Conservation (phyloP, 2,329 filamentous ascomycete species). For the Hypoxylon sp. region DNA sequence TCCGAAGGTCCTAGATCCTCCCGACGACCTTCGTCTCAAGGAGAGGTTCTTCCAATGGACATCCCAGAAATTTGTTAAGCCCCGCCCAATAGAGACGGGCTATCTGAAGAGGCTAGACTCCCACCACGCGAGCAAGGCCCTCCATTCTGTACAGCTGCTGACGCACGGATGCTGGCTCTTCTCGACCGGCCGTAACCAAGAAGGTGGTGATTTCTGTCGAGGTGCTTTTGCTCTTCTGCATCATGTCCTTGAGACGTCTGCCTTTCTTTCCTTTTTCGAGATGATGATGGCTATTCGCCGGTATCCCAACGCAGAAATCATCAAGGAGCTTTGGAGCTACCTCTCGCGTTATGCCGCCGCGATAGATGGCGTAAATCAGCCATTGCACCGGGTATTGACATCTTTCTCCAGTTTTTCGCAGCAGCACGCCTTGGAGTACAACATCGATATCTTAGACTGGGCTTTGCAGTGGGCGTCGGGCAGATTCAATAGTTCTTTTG, state of each 20-base stretch:
- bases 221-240: slow-evolving; percentile 48
- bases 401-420: slow-evolving; percentile 46
- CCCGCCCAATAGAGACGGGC: slow-evolving; percentile 42
- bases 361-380: slow-evolving; percentile 43
- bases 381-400: slow-evolving; percentile 43
- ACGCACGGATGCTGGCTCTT: slow-evolving; percentile 52
- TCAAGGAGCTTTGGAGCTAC: slow-evolving; percentile 49
- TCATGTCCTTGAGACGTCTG: slow-evolving; percentile 47
- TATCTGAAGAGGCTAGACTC: slow-evolving; percentile 48
- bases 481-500: slow-evolving; percentile 48
- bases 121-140: slow-evolving; percentile 48
- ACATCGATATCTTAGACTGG: slow-evolving; percentile 47
- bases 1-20: slow-evolving; percentile 43
- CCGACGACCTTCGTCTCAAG: slow-evolving; percentile 49
- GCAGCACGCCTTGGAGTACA: slow-evolving; percentile 45
- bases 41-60: slow-evolving; percentile 51
- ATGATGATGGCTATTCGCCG: slow-evolving; percentile 44
- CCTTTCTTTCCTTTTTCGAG: slow-evolving; percentile 48
- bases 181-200: slow-evolving; percentile 44
- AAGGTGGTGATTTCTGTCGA: slow-evolving; percentile 49
- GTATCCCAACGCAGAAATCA: slow-evolving; percentile 47
- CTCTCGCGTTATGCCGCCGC: slow-evolving; percentile 46
- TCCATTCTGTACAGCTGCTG: slow-evolving; percentile 47
- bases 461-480: slow-evolving; percentile 46
- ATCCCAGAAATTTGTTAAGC: slow-evolving; percentile 43